A percentile compares a stretch with the other conserved stretches of the same genome.
These are phyloP conservation scores for Melanomma pulvis-pyrius DNA, from an alignment of 495 filamentous ascomycete genomes.

Conservation along the genomic window DNA sequence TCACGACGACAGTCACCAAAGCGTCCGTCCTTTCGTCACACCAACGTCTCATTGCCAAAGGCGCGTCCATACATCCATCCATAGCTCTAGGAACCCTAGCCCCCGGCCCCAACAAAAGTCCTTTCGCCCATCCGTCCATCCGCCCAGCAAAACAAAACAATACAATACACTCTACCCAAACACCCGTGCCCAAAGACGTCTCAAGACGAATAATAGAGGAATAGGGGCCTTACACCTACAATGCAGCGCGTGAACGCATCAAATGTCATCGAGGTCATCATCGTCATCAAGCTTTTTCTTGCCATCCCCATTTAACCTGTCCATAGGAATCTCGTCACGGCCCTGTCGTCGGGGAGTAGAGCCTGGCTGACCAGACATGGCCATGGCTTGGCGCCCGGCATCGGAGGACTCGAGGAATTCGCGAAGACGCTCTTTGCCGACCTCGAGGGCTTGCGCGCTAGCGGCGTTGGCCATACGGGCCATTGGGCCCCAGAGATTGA, in stretches of 20 bases:
- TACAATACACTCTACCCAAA: slow-evolving; percentile 9
- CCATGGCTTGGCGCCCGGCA: slow-evolving; percentile 76
- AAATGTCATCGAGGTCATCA: slow-evolving; percentile 55
- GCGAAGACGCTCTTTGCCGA: slow-evolving; percentile 83
- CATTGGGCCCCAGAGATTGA: slow-evolving; percentile 96
- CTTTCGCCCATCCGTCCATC: background rate
- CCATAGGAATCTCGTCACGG: slow-evolving; percentile 57
- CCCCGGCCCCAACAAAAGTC: no score
- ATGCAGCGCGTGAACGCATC: no score
- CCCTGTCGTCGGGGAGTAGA: slow-evolving; percentile 30
- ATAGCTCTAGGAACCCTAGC: background rate
- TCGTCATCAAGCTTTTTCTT: slow-evolving; percentile 52
- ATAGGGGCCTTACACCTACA: no score
- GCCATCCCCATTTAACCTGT: slow-evolving; percentile 62
- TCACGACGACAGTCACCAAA: background rate
- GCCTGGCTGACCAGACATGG: slow-evolving; percentile 52
- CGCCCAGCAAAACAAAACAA: background rate
- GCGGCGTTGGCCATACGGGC: slow-evolving; percentile 91
- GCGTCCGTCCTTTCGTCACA: no score
- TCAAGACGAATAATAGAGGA: background rate
- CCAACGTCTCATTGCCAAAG: background rate
- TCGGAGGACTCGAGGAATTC: slow-evolving; percentile 84
- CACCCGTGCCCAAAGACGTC: background rate
- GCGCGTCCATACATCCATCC: background rate
- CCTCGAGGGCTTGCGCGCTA: slow-evolving; percentile 78